Evolutionary conservation across 169 alveolate genomes (phyloP), one percentile per base, ranked within the genome.

Genomic region (Cryptosporidium canis): DNA sequence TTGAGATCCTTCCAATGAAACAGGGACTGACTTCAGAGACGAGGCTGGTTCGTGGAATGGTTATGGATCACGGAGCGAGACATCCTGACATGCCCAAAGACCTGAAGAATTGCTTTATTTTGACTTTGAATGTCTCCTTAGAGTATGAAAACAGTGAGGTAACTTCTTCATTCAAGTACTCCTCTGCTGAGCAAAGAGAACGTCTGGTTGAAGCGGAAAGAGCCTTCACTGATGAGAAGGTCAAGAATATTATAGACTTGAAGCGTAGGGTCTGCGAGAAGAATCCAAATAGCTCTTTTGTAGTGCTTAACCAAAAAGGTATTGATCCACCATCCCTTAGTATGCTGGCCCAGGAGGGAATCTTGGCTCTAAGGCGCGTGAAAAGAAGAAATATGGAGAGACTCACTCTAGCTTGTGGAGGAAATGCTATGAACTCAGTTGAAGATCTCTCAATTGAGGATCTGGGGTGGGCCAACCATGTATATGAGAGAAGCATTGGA

Each of bases 71-170:
- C 92, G 99, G 99, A 11, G 95, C 98, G 12, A 91, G 99, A 55
- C 99, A 98, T 90, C 98, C 99, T 51, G 98, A 97, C 77, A 98
- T 98, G 99, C 99, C 99, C n/a, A 96, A 96, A 90, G 93, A 94
- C 68, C 94, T 98, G 44, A 96, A 96, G 90, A 98, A 97, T 90
- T 97, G 99, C 85, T 98, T 94, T 93, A 97, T 98, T 24, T 94
- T 98, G 83, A 97, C 98, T 45, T 95, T 97, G 90, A 98, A 98
- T 94, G 99, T 98, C 35, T 95, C 99, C 33, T 95, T 98, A 71
- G 99, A 98, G 92, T 98, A 98, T 92, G 99, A 98, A 92, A 97
- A 97, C 92, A 96, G 99, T 63, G 99, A 98, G 93, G 99, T 94
- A 11, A 91, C 91, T 39, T 83, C 99, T n/a, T 98, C 99, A 44